Base-by-base conservation (phyloP, 2,329 filamentous ascomycete species). In the Fusarium sublunatum region DNA sequence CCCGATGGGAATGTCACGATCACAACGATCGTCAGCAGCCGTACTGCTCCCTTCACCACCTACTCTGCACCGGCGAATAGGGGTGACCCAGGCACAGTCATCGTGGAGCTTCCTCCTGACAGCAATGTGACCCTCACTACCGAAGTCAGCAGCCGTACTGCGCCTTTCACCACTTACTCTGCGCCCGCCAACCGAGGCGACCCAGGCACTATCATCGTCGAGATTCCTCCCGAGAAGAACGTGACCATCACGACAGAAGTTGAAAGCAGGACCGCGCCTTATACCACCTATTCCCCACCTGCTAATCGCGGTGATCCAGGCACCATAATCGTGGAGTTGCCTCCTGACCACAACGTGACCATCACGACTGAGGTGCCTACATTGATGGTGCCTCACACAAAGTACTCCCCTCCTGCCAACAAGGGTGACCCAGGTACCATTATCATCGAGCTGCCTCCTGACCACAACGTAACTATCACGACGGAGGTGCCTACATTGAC, bases 71-170 rank as follows among this genome's bases (percentile, higher is more conserved):
- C 58, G 2, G 48, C 36, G 0, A 44, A 29, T 5, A 41, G 26
- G 8, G 58, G 53, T 1, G 52, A 62, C 3, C 52, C 59, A 2
- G 59, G 58, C 10, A 62, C 59, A 1, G 24, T 62, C 2, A 38
- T 62, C n/a, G 39, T 62, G 9, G 52, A 61, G 25, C 11, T 57
- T 3, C 59, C 59, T 2, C 43, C 58, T 5, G 58, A 52, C 25
- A 31, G 41, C 6, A 62, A 61, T 11, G 43, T 62, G 1, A 62
- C 59, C 2, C 53, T 65, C 13, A 64, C 61, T 1, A 44, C 45
- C 2, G 44, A 48, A 7, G 44, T 39, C 8, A 32, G 35, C 7
- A 43, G 43, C 6, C 12, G 35, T 1, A 61, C 55, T 4, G 32
- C 35, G 4, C 56, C 49, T 2, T 58, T 34, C 10, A 61, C 56